phyloP scores from a whole-genome alignment of 352 stramenopile genomes.

The Blastocystis sp. region DNA sequence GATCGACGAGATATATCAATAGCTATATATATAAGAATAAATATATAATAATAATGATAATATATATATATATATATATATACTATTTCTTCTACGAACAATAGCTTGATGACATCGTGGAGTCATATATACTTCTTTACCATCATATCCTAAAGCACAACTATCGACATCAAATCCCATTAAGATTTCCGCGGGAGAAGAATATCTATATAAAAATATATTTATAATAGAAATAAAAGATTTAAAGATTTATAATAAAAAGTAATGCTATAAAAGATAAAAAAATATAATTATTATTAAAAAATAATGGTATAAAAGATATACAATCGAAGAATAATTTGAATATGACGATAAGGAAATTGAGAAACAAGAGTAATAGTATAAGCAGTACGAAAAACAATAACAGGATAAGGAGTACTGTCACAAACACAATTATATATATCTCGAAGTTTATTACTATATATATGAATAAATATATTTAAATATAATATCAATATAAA shows the following conservation, averaged over 20 bases:
- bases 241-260: too few relatives aligned
- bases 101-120: slow-evolving; percentile 43
- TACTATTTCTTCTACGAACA: slow-evolving; percentile 42
- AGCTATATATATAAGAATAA: too few relatives aligned
- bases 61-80: too few relatives aligned
- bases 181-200: slow-evolving; percentile 42
- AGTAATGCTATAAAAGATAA: too few relatives aligned
- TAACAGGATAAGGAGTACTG: slow-evolving; percentile 38
- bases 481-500: too few relatives aligned
- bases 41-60: too few relatives aligned
- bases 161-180: slow-evolving; percentile 45
- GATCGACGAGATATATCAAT: slow-evolving; percentile 43
- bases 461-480: too few relatives aligned
- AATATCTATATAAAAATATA: too few relatives aligned
- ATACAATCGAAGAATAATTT: slow-evolving; percentile 45
- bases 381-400: slow-evolving; percentile 42
- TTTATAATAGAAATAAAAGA: too few relatives aligned
- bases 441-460: slow-evolving; percentile 41
- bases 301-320: too few relatives aligned
- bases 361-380: slow-evolving; percentile 44
- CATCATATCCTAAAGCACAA: slow-evolving; percentile 43
- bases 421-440: slow-evolving; percentile 44
- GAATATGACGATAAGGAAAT: slow-evolving; percentile 45
- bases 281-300: too few relatives aligned
- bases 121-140: slow-evolving; percentile 41